Evolutionary conservation across 352 stramenopile genomes (phyloP), one percentile per base, ranked within the genome.

Genomic region (Phytophthora brassicae): DNA sequence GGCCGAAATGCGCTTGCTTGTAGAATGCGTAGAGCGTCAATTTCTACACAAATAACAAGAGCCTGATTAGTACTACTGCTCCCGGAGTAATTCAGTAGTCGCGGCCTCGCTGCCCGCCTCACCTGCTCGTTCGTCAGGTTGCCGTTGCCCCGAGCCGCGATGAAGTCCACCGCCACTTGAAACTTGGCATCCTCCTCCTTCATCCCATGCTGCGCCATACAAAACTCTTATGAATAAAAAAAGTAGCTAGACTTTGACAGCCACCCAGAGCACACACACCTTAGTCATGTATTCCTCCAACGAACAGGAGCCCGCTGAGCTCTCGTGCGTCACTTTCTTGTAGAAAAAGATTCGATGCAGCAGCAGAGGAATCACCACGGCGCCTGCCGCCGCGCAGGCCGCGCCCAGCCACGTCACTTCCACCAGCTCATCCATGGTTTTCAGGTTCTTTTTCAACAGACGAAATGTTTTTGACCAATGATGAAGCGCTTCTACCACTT

Each of bases 1-100:
- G 71, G 53, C 81, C 84, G 47, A 82, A 76, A 16, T 77, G 73
- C 20, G 81, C 81, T 82, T 92, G 84, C 69, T 92, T 92, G 72
- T 84, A 92, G 47, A 92, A 89, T 45, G 84, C 84, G 64, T 92
- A 92, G 49, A 92, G 57, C 47, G 79, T 87, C 66, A 90, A 56
- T 66, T 74, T 74, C 81, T 90, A 61, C 41, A 56, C 11, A 33
- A 13, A 56, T 46, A 19, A 44, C n/a, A 16, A n/a, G 49, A 5
- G 9, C 29, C 36, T 51, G 42, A n/a, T n/a, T n/a, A n/a, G n/a
- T n/a, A n/a, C n/a, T n/a, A n/a, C n/a, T n/a, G n/a, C n/a, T n/a
- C n/a, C n/a, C n/a, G n/a, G n/a, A n/a, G n/a, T n/a, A n/a, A n/a
- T n/a, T 68, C 56, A 60, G 43, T 48, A 56, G 55, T 62, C 48